Base-by-base conservation (phyloP, 768 basidiomycete species). In the Phanerodontia chrysosporium region DNA sequence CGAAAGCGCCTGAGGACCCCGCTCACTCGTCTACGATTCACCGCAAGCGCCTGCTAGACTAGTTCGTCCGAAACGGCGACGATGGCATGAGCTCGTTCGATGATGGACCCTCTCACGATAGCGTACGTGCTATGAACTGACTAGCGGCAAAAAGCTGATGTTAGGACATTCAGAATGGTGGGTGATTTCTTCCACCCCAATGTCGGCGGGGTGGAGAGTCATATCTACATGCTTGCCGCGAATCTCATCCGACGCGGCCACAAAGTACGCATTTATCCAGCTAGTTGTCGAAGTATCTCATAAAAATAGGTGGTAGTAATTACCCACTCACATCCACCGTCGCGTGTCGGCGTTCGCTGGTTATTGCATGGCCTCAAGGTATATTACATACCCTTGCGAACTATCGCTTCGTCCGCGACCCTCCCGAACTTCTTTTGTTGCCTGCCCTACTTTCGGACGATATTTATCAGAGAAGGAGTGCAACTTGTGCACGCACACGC, bases 291-390 rank as follows among this genome's bases (percentile, higher is more conserved):
- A n/a, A n/a, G n/a, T n/a, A n/a, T n/a, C n/a, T n/a, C n/a, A n/a
- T n/a, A n/a, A n/a, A n/a, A n/a, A n/a, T n/a, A 95, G 92, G 94
- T 99, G 57, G 87, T 98, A 62, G 86, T 96, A 39, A 90, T 99
- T 59, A 98, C 96, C 0, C 97, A 99, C 69, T 86, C 90, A 59
- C 92, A 96, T 67, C 80, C 86, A 6, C 87, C 90, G 27, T 86
- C 89, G 67, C 87, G 95, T 27, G 85, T 89, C 51, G 96, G 95
- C 7, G 77, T 98, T 24, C 90, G 95, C 14, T 95, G 95, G 89
- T 78, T 99, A 0, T 73, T 90, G 0, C 91, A 92, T 9, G 80
- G 82, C 12, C 77, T 99, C 61, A 98, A 98, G 74, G 90, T 97
- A 28, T 99, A 98, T 74, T 85, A 98, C 73, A 82, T 98, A 49